Percentiles rank a stretch among this genome's conserved stretches.
These are phyloP conservation scores for Metschnikowia santaceciliae DNA, from an alignment of 805 yeast genomes.

Conservation along the genomic window DNA sequence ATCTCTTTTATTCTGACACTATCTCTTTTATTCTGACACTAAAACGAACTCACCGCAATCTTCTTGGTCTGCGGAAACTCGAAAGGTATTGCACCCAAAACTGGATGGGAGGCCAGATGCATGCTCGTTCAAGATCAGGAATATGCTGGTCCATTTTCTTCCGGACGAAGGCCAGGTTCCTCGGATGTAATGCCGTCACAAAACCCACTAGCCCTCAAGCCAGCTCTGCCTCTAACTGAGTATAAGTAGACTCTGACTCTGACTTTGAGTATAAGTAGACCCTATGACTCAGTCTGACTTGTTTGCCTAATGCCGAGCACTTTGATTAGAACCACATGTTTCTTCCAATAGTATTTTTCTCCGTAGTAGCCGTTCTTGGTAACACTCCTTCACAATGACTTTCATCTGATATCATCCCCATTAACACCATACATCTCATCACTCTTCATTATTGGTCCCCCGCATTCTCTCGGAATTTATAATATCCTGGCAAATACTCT, in stretches of 20 bases:
- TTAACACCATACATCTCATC: too few relatives aligned
- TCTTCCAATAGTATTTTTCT: too few relatives aligned
- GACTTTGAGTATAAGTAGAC: too few relatives aligned
- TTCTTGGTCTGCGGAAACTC: conserved; percentile 50
- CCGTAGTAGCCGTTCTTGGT: too few relatives aligned
- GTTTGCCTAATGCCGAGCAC: too few relatives aligned
- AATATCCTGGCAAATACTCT: conserved; percentile 66
- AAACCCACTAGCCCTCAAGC: conserved; percentile 46
- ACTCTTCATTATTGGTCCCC: conserved; percentile 32
- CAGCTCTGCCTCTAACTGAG: conserved; percentile 69
- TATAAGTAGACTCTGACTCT: too few relatives aligned
- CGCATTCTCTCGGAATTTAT: conserved; percentile 72
- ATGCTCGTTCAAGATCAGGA: conserved; percentile 53
- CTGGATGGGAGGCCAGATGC: conserved; percentile 68
- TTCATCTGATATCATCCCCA: too few relatives aligned
- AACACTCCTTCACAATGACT: too few relatives aligned
- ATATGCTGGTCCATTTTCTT: conserved; percentile 49
- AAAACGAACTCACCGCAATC: conserved; percentile 47
- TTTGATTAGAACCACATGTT: too few relatives aligned
- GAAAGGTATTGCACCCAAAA: conserved; percentile 66
- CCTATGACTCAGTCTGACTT: too few relatives aligned
- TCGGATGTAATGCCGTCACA: conserved; percentile 49
- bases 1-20: too few relatives aligned
- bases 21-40: conserved; percentile 8
- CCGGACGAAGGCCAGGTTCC: conserved; percentile 44